Percentiles rank a stretch among this genome's conserved stretches.
Conservation (phyloP, 176 grass and related monocot species). For the Juncus effusus region DNA sequence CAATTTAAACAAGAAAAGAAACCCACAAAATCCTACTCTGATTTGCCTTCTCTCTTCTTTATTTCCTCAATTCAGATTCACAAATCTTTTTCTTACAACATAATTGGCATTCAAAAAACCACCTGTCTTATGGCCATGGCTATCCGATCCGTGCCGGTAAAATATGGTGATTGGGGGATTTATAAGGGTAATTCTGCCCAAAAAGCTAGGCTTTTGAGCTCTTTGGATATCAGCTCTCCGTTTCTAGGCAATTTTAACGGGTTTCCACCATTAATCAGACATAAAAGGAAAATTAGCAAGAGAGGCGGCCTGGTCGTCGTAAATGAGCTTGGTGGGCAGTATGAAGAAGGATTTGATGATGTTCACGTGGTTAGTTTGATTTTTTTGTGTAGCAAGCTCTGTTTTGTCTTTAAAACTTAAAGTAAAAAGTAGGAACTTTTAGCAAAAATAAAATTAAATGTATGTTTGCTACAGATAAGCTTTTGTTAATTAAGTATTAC, state of each 20-base stretch:
- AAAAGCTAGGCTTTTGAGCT: conserved; percentile 3
- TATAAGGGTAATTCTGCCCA: conserved; percentile 8
- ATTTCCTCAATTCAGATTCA: neutral
- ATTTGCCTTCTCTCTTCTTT: neutral
- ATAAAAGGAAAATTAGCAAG: conserved; percentile 19
- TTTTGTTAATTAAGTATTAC: too few species aligned
- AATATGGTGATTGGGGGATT: neutral
- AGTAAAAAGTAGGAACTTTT: neutral
- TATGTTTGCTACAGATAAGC: too few species aligned
- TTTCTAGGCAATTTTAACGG: conserved; percentile 24
- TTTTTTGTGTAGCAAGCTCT: neutral
- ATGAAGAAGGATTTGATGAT: conserved; percentile 43
- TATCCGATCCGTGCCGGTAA: conserved; percentile 34
- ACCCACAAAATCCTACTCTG: neutral
- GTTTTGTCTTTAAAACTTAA: neutral
- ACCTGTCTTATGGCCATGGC: conserved; percentile 30
- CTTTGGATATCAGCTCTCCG: conserved; percentile 27
- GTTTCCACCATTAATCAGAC: neutral
- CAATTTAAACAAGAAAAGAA: conserved; percentile 26
- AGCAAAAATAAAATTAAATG: too few species aligned
- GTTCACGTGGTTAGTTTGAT: conserved; percentile 28
- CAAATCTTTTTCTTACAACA: neutral
- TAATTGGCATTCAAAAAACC: neutral
- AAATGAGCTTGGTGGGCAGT: conserved; percentile 36
- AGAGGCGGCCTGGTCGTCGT: conserved; percentile 27